A percentile compares a stretch with the other conserved stretches of the same genome.
These are phyloP conservation scores for Irpex rosettiformis DNA, from an alignment of 1,284 basidiomycete species.

Conservation along the genomic window DNA sequence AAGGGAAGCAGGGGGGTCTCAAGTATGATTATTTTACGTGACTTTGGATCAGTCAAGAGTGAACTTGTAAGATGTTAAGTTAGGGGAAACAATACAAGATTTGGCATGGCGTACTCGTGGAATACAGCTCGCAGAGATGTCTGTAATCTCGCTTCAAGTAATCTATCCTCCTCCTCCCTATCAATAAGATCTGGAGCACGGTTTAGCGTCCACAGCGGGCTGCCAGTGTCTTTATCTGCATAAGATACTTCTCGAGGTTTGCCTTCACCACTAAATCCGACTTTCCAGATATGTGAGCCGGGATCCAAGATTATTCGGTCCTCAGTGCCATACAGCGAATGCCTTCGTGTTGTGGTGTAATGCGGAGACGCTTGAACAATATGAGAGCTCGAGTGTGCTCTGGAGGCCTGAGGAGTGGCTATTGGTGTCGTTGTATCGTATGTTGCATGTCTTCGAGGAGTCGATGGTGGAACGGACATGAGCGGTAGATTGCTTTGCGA, in stretches of 20 bases:
- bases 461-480: slow-evolving; percentile 31
- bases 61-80: slow-evolving; percentile 49
- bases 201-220: slow-evolving; percentile 57
- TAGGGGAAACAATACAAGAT: slow-evolving; percentile 14
- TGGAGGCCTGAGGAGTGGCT: slow-evolving; percentile 50
- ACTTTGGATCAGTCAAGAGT: slow-evolving; percentile 89
- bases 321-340: slow-evolving; percentile 83
- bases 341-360: slow-evolving; percentile 71
- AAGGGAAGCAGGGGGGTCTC: slow-evolving; percentile 88
- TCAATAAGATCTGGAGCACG: slow-evolving; percentile 52
- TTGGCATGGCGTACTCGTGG: slow-evolving; percentile 63
- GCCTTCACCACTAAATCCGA: slow-evolving; percentile 89
- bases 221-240: slow-evolving; percentile 38
- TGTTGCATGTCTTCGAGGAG: slow-evolving; percentile 39
- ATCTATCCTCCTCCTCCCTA: slow-evolving; percentile 66
- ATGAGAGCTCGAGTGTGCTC: slow-evolving; percentile 40
- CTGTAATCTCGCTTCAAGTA: slow-evolving; percentile 70
- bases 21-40: slow-evolving; percentile 88
- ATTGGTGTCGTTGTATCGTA: slow-evolving; percentile 24
- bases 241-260: slow-evolving; percentile 75
- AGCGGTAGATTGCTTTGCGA: neutral
- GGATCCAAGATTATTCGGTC: slow-evolving; percentile 84
- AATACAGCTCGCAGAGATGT: slow-evolving; percentile 73
- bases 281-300: slow-evolving; percentile 83
- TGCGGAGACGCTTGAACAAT: slow-evolving; percentile 68